phyloP scores from a whole-genome alignment of 495 filamentous ascomycete species.

The Lophiotrema nucula region DNA sequence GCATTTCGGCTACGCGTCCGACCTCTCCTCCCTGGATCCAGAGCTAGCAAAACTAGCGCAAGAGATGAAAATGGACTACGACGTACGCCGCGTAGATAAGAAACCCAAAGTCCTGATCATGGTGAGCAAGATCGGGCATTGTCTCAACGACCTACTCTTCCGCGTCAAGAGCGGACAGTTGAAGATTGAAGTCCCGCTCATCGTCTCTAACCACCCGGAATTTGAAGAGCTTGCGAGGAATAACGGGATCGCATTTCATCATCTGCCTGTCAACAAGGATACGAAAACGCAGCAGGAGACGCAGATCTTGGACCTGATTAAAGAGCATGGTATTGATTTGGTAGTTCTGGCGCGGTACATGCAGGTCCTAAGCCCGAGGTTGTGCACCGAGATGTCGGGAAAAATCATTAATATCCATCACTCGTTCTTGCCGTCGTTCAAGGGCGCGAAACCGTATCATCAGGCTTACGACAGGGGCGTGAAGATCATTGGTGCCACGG shows the following conservation, averaged over 20 bases:
- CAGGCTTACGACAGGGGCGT: conserved; percentile 75
- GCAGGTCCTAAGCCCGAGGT: conserved; percentile 71
- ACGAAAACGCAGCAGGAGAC: conserved; percentile 68
- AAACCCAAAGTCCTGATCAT: conserved; percentile 74
- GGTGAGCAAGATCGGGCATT: conserved; percentile 79
- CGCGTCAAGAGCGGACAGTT: conserved; percentile 62
- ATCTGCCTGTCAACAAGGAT: conserved; percentile 67
- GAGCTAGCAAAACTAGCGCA: conserved; percentile 56
- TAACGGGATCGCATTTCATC: conserved; percentile 70
- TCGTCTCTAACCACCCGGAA: conserved; percentile 73
- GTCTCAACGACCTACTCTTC: conserved; percentile 77
- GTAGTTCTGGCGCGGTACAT: conserved; percentile 79
- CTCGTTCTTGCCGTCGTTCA: conserved; percentile 74
- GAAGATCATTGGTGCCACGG: conserved; percentile 76
- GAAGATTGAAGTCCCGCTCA: conserved; percentile 64
- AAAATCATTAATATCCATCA: conserved; percentile 83
- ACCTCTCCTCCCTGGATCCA: conserved; percentile 46
- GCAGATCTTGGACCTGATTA: conserved; percentile 62
- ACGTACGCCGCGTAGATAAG: conserved; percentile 57
- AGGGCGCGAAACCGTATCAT: conserved; percentile 79
- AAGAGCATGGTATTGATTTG: conserved; percentile 63
- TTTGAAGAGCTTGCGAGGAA: conserved; percentile 63
- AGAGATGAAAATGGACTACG: conserved; percentile 60
- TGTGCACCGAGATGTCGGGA: conserved; percentile 70
- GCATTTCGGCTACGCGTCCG: conserved; percentile 58